A percentile compares a stretch with the other conserved stretches of the same genome.
phyloP scores from a whole-genome alignment of 2,329 filamentous ascomycete genomes.

The Colletotrichum magnum region DNA sequence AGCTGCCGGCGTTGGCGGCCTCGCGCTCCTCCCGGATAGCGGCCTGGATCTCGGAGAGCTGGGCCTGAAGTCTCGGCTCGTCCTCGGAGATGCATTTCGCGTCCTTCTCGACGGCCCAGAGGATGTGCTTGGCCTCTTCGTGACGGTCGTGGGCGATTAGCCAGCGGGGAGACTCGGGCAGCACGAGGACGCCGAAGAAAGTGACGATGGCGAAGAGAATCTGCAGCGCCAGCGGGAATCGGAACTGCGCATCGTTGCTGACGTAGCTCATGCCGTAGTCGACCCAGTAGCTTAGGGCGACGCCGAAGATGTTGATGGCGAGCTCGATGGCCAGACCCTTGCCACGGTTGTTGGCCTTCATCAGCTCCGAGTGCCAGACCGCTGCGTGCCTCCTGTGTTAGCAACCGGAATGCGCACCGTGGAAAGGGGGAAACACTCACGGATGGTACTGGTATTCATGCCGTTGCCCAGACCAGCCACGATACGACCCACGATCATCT shows the following conservation, averaged over 20 bases:
- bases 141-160: conserved; percentile 63
- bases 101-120: conserved; percentile 49
- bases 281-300: conserved; percentile 53
- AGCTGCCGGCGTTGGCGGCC: conserved; percentile 50
- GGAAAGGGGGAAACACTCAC: conserved; percentile 42
- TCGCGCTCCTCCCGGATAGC: conserved; percentile 57
- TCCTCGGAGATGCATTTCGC: conserved; percentile 45
- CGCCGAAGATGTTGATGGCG: conserved; percentile 56
- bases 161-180: conserved; percentile 62
- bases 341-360: conserved; percentile 56
- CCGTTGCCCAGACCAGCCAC: conserved; percentile 61
- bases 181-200: conserved; percentile 49
- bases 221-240: conserved; percentile 62
- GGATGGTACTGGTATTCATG: conserved; percentile 63
- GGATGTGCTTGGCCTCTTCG: conserved; percentile 56
- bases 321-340: conserved; percentile 49
- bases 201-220: conserved; percentile 57
- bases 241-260: conserved; percentile 55
- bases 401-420: conserved; percentile 2
- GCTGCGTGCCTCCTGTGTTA: conserved; percentile 41
- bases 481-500: conserved; percentile 61
- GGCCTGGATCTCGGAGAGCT: conserved; percentile 54
- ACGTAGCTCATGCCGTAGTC: conserved; percentile 57
- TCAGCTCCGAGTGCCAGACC: conserved; percentile 59
- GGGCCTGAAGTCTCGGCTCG: conserved; percentile 45